These are phyloP conservation scores for Excoecaria cochinchinensis DNA, from an alignment of 345 rosid genomes.

Conservation along the genomic window DNA sequence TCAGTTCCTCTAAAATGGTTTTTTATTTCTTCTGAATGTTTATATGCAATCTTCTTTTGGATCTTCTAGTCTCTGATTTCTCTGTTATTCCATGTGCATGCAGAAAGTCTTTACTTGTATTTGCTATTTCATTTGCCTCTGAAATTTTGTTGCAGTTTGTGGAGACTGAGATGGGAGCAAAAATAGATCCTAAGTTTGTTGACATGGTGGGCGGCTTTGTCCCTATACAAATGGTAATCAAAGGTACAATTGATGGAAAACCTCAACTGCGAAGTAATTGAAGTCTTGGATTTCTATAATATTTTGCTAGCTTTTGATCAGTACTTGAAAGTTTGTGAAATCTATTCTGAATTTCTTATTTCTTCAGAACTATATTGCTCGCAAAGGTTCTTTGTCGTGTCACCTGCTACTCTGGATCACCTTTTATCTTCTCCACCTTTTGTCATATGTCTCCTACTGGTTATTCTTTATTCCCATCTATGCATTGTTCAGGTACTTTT, in stretches of 20 bases:
- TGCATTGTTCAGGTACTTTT: conserved; percentile 60
- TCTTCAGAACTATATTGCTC: no score
- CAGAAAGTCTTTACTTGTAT: background rate
- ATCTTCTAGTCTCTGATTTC: background rate
- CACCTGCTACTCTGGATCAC: background rate
- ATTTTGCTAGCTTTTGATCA: background rate
- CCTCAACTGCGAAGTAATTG: background rate
- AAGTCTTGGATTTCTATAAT: background rate
- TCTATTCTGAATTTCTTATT: background rate
- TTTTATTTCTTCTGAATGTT: background rate
- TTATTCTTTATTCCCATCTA: conserved; percentile 10
- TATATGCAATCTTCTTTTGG: background rate
- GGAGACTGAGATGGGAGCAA: conserved; percentile 55
- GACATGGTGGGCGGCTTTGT: conserved; percentile 66
- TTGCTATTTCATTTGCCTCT: background rate
- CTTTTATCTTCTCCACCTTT: background rate
- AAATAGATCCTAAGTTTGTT: conserved; percentile 28
- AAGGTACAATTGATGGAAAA: conserved; percentile 45
- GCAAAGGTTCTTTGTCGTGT: background rate
- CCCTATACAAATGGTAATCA: conserved; percentile 69
- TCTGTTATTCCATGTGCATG: background rate
- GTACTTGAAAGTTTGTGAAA: background rate
- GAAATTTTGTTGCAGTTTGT: conserved; percentile 64
- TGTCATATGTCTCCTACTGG: background rate
- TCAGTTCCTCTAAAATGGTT: background rate